These are phyloP conservation scores for Pleurotus pulmonarius DNA, from an alignment of 768 basidiomycete species.

Conservation along the genomic window DNA sequence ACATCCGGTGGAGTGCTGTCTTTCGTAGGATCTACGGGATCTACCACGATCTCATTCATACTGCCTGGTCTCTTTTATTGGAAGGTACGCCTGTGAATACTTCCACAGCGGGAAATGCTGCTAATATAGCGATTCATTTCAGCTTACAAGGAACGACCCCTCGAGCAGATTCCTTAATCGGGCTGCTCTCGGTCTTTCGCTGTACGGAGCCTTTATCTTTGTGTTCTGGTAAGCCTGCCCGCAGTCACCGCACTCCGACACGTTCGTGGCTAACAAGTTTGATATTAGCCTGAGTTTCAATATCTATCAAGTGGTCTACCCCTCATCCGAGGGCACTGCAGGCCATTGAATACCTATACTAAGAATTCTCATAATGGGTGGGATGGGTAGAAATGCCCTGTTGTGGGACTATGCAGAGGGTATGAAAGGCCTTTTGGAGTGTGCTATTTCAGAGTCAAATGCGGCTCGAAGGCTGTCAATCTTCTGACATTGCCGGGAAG, in stretches of 20 bases:
- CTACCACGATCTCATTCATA: constrained; percentile 96
- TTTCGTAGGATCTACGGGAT: constrained; percentile 96
- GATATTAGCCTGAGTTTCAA: constrained; percentile 68
- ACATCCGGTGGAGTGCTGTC: constrained; percentile 66
- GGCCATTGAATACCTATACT: constrained; percentile 14
- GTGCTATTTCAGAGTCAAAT: too few relatives aligned
- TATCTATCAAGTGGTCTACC: constrained; percentile 59
- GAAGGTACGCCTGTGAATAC: constrained; percentile 49
- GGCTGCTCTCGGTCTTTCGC: constrained; percentile 59
- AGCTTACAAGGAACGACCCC: constrained; percentile 71
- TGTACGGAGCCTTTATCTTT: constrained; percentile 79
- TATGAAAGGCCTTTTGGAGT: too few relatives aligned
- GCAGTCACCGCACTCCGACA: constrained; percentile 1
- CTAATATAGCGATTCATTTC: constrained; percentile 9
- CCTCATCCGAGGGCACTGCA: constrained; percentile 16
- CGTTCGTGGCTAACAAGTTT: not conserved
- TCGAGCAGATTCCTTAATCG: constrained; percentile 47
- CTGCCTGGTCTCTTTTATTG: constrained; percentile 92
- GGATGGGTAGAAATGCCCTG: too few relatives aligned
- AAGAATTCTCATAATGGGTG: not conserved
- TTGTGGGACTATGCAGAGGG: too few relatives aligned
- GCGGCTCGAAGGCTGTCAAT: too few relatives aligned
- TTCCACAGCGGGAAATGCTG: not conserved
- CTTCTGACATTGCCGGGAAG: too few relatives aligned
- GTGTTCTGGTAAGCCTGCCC: constrained; percentile 73